These are phyloP conservation scores for Epichloe baconii DNA, from an alignment of 2,329 filamentous ascomycete species.

Conservation along the genomic window DNA sequence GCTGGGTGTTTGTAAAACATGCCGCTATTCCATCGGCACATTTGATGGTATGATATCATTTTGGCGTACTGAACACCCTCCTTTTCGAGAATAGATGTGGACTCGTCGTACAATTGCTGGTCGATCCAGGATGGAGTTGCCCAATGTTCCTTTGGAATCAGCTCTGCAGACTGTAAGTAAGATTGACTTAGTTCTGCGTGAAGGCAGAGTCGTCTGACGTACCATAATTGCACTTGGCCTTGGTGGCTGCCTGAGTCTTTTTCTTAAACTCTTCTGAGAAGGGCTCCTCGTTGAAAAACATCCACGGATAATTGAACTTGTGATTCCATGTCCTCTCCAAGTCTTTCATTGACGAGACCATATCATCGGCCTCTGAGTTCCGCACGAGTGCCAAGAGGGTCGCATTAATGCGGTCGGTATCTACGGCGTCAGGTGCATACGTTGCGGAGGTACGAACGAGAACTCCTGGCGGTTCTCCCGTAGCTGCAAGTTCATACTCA, in stretches of 20 bases:
- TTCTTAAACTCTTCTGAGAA: constrained; percentile 90
- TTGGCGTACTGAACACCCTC: constrained; percentile 82
- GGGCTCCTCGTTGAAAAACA: constrained; percentile 93
- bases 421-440: constrained; percentile 62
- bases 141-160: constrained; percentile 95
- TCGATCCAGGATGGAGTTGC: constrained; percentile 86
- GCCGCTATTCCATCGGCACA: constrained; percentile 98
- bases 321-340: constrained; percentile 91
- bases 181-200: neutral
- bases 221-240: constrained; percentile 80
- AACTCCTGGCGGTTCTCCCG: constrained; percentile 67
- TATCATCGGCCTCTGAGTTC: constrained; percentile 74
- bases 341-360: constrained; percentile 81
- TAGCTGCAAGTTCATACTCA: constrained; percentile 39
- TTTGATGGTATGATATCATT: constrained; percentile 88
- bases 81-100: constrained; percentile 68
- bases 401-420: constrained; percentile 80
- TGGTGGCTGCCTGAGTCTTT: constrained; percentile 67
- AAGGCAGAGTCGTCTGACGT: constrained; percentile 15
- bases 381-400: constrained; percentile 85
- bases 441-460: constrained; percentile 61
- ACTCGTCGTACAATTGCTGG: constrained; percentile 71
- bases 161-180: constrained; percentile 35
- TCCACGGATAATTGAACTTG: constrained; percentile 99
- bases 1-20: constrained; percentile 96